Conservation (phyloP, 352 stramenopile species). For the Phytophthora meadii region DNA sequence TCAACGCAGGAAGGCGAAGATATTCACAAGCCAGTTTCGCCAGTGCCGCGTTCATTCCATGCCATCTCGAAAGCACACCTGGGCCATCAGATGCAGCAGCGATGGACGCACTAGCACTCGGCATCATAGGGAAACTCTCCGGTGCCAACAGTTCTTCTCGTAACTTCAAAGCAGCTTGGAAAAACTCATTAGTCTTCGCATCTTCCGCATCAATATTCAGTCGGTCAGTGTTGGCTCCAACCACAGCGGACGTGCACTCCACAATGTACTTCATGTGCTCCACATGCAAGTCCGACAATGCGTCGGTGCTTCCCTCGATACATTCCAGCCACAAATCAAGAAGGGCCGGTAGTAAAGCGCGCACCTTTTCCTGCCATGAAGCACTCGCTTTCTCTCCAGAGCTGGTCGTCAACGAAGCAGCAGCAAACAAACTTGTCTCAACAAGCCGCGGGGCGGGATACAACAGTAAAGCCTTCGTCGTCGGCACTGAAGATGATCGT, state of each 20-base stretch:
- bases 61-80: slow-evolving; percentile 61
- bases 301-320: slow-evolving; percentile 57
- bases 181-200: slow-evolving; percentile 37
- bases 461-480: slow-evolving; percentile 58
- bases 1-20: slow-evolving; percentile 37
- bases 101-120: slow-evolving; percentile 49
- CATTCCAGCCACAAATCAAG: slow-evolving; percentile 84
- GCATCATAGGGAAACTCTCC: slow-evolving; percentile 68
- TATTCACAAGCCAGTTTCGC: slow-evolving; percentile 73
- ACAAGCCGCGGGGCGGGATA: slow-evolving; percentile 54
- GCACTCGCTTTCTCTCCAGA: slow-evolving; percentile 27
- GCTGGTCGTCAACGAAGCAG: slow-evolving; percentile 20
- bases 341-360: slow-evolving; percentile 58
- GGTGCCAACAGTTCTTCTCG: slow-evolving; percentile 65
- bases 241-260: slow-evolving; percentile 68
- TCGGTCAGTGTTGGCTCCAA: slow-evolving; percentile 51
- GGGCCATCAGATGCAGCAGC: slow-evolving; percentile 49
- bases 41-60: slow-evolving; percentile 75
- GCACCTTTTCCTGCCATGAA: slow-evolving; percentile 81
- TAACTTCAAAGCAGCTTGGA: slow-evolving; percentile 45
- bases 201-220: slow-evolving; percentile 26
- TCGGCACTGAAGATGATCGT: slow-evolving; percentile 29
- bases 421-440: slow-evolving; percentile 35
- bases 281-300: slow-evolving; percentile 65
- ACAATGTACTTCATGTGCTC: slow-evolving; percentile 84